These are phyloP conservation scores for Apophysomyces variabilis DNA, from an alignment of 371 early-diverging fungal genomes.

Conservation along the genomic window DNA sequence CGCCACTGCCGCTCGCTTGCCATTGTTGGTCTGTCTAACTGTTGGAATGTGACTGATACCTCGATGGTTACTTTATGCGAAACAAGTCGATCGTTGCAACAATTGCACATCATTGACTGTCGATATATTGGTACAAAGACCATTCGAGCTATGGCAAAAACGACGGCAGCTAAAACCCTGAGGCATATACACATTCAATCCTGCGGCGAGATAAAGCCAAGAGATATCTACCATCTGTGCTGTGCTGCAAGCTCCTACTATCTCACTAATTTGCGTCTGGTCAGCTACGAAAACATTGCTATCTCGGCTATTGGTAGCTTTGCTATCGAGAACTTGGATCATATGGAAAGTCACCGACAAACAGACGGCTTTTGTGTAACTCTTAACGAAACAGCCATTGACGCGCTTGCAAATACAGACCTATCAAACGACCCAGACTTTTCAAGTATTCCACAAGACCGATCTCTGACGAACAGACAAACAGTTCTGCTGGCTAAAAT, in stretches of 20 bases:
- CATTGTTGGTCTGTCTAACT: slow-evolving; percentile 16
- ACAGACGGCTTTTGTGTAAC: slow-evolving; percentile 8
- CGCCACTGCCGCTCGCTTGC: slow-evolving; percentile 4
- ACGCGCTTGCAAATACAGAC: slow-evolving; percentile 28
- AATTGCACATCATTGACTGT: slow-evolving; percentile 25
- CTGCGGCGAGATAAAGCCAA: slow-evolving; percentile 23
- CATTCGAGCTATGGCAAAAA: background rate
- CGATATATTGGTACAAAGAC: slow-evolving; percentile 15
- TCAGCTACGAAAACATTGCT: slow-evolving; percentile 15
- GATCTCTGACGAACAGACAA: slow-evolving; percentile 25
- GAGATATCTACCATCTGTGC: slow-evolving; percentile 26
- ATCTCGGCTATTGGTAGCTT: background rate
- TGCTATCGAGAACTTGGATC: background rate
- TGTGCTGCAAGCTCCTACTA: slow-evolving; percentile 6
- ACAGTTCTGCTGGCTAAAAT: slow-evolving; percentile 20
- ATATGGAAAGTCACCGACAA: background rate
- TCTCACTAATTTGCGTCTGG: slow-evolving; percentile 14
- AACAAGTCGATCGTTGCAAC: background rate
- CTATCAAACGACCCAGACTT: slow-evolving; percentile 17
- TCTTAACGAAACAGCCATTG: slow-evolving; percentile 26
- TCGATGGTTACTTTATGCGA: slow-evolving; percentile 10
- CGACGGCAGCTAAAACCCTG: slow-evolving; percentile 2
- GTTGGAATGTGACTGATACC: slow-evolving; percentile 8
- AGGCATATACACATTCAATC: slow-evolving; percentile 21
- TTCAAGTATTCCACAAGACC: slow-evolving; percentile 11